Conservation (phyloP, 106 monocot species). For the Dioscorea zingiberensis region DNA sequence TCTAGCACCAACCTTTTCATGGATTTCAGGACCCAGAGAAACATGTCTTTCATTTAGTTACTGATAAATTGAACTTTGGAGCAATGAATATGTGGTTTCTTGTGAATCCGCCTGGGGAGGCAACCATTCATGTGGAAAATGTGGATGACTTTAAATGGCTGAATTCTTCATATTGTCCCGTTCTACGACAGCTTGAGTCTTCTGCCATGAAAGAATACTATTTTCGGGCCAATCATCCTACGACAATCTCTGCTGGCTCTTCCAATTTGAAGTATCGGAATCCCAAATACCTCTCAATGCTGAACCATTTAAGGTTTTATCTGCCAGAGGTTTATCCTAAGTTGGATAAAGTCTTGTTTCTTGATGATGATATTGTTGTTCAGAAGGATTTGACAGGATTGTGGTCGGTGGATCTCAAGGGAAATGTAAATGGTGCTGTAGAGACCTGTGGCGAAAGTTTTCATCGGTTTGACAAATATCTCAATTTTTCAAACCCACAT, state of each 20-base stretch:
- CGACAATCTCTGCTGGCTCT: slow-evolving; percentile 64
- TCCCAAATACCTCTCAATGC: slow-evolving; percentile 49
- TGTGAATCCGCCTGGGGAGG: slow-evolving; percentile 64
- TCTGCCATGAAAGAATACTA: slow-evolving; percentile 78
- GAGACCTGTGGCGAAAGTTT: slow-evolving; percentile 60
- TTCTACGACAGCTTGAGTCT: slow-evolving; percentile 68
- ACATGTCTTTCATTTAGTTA: slow-evolving; percentile 78
- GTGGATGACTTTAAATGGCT: slow-evolving; percentile 81
- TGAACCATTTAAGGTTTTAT: slow-evolving; percentile 51
- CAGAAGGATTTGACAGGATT: slow-evolving; percentile 49
- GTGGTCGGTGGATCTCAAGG: slow-evolving; percentile 48
- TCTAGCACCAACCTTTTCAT: slow-evolving; percentile 1
- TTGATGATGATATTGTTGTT: slow-evolving; percentile 56
- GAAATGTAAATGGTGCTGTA: slow-evolving; percentile 52
- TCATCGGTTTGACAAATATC: slow-evolving; percentile 54
- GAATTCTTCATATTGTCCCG: slow-evolving; percentile 76
- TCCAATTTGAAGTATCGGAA: slow-evolving; percentile 49
- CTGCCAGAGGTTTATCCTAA: slow-evolving; percentile 50
- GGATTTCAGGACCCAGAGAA: slow-evolving; percentile 67
- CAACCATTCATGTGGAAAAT: slow-evolving; percentile 77
- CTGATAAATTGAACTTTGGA: slow-evolving; percentile 83
- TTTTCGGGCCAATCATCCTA: slow-evolving; percentile 60
- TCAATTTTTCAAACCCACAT: slow-evolving; percentile 53
- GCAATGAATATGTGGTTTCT: slow-evolving; percentile 90
- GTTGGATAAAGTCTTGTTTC: slow-evolving; percentile 43